Conservation (phyloP, 176 grass and related monocot species). For the Bolboschoenus planiculmis region DNA sequence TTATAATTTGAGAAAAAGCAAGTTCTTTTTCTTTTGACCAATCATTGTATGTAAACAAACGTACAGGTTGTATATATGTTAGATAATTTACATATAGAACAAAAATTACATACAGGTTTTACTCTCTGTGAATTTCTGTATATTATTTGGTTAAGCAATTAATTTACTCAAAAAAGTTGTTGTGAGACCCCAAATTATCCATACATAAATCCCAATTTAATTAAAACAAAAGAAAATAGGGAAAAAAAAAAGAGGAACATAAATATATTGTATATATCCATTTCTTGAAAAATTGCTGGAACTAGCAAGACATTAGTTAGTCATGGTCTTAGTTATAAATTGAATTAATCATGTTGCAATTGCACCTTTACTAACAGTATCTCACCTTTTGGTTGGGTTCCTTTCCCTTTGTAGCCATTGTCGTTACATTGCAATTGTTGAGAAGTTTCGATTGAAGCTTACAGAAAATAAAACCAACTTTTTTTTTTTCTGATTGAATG, state of each 20-base stretch:
- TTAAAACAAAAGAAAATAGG: neutral
- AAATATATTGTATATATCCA: too few relatives aligned
- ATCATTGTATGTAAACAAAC: neutral
- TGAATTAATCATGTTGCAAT: neutral
- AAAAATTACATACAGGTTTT: neutral
- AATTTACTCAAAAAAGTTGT: neutral
- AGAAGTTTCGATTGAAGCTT: neutral
- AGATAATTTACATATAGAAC: neutral
- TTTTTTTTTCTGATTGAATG: neutral
- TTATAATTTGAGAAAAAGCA: too few relatives aligned
- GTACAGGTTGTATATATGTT: neutral
- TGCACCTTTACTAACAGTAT: neutral
- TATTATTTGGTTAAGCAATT: neutral
- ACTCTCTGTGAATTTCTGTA: neutral
- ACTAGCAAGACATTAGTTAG: too few relatives aligned
- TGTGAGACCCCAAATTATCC: neutral
- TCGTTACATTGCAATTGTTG: neutral
- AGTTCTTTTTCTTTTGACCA: neutral
- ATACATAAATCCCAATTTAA: neutral
- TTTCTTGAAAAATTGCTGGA: too few relatives aligned
- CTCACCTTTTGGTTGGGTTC: neutral
- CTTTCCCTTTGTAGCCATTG: too few relatives aligned
- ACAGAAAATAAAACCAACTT: neutral
- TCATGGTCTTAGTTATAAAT: too few relatives aligned
- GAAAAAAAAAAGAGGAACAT: neutral